Evolutionary conservation across 768 basidiomycete genomes (phyloP), one percentile per base, ranked within the genome.

Genomic region (Boletales sp.): DNA sequence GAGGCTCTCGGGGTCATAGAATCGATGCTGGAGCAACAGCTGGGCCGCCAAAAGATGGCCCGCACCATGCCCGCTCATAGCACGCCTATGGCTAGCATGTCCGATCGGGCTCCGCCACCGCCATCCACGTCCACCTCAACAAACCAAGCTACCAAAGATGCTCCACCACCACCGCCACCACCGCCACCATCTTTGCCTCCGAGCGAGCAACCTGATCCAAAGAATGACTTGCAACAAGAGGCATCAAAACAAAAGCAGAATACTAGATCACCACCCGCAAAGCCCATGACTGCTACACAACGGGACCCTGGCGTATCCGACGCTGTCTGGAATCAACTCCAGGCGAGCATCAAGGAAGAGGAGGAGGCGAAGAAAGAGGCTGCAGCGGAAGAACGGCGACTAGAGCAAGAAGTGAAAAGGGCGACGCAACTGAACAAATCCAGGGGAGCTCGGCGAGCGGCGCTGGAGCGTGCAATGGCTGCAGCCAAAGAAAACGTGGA

Each of bases 241-340:
- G n/a, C 44, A n/a, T 18, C 47, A 3, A 43, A 18, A 0, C 21
- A 21, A 21, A 40, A 39, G 10, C 43, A 53, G 29, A 30, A 18
- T 8, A 10, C 48, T 5, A 50, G 45, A 36, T 53, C 36, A 5
- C 52, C 29, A 6, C 54, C 45, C 18, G 43, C 48, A 15, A 52
- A 46, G 18, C 4, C 40, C 40, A 11, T 34, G 48, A 8, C 29
- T 3, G 38, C 50, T 17, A 57, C 47, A 2, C 55, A 36, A 13
- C 76, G 80, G 14, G 84, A 85, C 58, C 52, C 70, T 12, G 84
- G 79, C 0, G 80, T 86, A 1, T 59, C 73, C 0, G 80, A 86
- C 59, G 67, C 59, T 3, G 58, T 77, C 9, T 86, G 83, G 84
- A 40, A 56, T 8, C 71, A 80, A 53, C 69, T 86, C 1, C 74